Evolutionary conservation across 306 rosid genomes (phyloP).

Genomic region (Nissolia schottii): DNA sequence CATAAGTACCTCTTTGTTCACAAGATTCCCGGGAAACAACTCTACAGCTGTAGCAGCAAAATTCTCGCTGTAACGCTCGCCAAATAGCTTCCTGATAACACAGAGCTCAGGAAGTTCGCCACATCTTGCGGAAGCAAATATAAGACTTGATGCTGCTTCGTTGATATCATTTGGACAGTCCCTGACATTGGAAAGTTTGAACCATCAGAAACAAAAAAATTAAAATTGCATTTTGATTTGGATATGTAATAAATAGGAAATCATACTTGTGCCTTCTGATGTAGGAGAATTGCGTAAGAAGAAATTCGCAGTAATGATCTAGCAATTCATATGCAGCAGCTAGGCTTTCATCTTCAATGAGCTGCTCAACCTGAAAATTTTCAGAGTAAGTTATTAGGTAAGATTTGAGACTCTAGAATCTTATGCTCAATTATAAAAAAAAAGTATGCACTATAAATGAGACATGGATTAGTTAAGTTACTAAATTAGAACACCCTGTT

Average conservation of each 20-base stretch:
- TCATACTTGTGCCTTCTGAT: conserved; percentile 66
- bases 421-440: background rate
- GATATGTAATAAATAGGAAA: background rate
- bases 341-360: conserved; percentile 51
- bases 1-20: conserved; percentile 52
- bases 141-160: conserved; percentile 81
- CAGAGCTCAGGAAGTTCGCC: conserved; percentile 85
- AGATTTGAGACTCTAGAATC: background rate
- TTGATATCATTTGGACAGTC: conserved; percentile 74
- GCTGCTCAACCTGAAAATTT: conserved; percentile 62
- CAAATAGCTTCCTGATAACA: conserved; percentile 65
- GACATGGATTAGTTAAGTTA: background rate
- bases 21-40: conserved; percentile 67
- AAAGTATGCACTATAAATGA: background rate
- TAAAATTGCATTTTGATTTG: background rate
- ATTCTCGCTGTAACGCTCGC: conserved; percentile 61
- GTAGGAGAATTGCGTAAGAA: conserved; percentile 47
- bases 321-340: conserved; percentile 53
- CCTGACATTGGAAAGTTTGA: conserved; percentile 23
- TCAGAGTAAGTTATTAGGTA: background rate
- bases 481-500: background rate
- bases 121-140: conserved; percentile 85
- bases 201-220: background rate
- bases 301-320: conserved; percentile 57
- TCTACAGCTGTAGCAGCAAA: conserved; percentile 59